Evolutionary conservation across 495 filamentous ascomycete species (phyloP).

Genomic region (Neurospora sp.): DNA sequence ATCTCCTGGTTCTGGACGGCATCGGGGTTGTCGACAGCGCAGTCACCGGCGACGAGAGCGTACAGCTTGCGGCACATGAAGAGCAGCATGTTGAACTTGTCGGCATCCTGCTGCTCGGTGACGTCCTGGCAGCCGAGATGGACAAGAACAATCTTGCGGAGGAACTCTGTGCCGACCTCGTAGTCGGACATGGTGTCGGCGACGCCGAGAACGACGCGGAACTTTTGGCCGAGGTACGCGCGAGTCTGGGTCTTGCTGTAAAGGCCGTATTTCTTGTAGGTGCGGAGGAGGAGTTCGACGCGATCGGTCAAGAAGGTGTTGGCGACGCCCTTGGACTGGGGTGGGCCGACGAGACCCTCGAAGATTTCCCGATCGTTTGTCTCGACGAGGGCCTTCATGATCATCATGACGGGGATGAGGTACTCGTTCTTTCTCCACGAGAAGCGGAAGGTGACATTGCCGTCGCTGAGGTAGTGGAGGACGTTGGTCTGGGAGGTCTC

Average conservation of each 20-base stretch:
- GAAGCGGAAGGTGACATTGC: constrained; percentile 92
- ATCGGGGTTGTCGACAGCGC: constrained; percentile 88
- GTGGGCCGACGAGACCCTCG: constrained; percentile 69
- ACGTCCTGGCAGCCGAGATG: constrained; percentile 79
- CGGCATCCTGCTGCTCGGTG: constrained; percentile 66
- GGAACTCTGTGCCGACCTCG: constrained; percentile 79
- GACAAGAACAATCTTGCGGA: constrained; percentile 80
- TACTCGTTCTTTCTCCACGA: constrained; percentile 98
- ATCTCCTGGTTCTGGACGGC: constrained; percentile 92
- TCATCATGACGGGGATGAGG: constrained; percentile 89
- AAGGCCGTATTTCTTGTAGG: constrained; percentile 80
- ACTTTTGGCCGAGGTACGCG: constrained; percentile 78
- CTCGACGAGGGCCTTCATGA: constrained; percentile 87
- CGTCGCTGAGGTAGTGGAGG: constrained; percentile 88
- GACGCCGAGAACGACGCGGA: constrained; percentile 74
- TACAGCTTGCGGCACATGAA: constrained; percentile 98
- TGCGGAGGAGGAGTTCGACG: constrained; percentile 82
- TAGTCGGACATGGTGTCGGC: constrained; percentile 72
- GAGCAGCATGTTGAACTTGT: constrained; percentile 89
- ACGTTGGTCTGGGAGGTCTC: constrained; percentile 97
- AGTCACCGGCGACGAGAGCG: constrained; percentile 82
- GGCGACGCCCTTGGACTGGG: constrained; percentile 60
- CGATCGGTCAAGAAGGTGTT: constrained; percentile 94
- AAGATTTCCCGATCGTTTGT: constrained; percentile 96
- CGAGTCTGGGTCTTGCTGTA: constrained; percentile 70